Percentiles rank a stretch among this genome's conserved stretches.
phyloP scores from a whole-genome alignment of 805 yeast genomes.

The Wickerhamiella siamensis region DNA sequence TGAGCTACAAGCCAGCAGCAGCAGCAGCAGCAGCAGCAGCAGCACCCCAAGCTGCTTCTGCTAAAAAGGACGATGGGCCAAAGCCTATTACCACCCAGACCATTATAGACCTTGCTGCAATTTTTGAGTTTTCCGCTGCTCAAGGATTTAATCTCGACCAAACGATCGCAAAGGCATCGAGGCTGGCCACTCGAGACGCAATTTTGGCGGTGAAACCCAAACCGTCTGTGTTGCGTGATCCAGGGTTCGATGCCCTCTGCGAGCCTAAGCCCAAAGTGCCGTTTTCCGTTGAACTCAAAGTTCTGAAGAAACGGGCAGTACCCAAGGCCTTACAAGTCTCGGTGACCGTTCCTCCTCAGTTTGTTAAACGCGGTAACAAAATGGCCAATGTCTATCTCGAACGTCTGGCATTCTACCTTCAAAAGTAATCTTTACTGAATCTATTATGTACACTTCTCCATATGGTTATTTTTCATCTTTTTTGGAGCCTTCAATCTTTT shows the following conservation, averaged over 20 bases:
- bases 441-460: no score
- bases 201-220: constrained; percentile 29
- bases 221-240: constrained; percentile 36
- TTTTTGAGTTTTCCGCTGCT: constrained; percentile 17
- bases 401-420: constrained; percentile 20
- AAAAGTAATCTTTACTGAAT: no score
- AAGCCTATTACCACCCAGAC: constrained; percentile 14
- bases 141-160: constrained; percentile 22
- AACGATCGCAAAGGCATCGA: constrained; percentile 32
- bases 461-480: no score
- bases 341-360: not conserved
- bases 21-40: constrained; percentile 21
- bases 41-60: constrained; percentile 11
- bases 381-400: constrained; percentile 30
- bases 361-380: constrained; percentile 24
- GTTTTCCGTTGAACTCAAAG: constrained; percentile 24
- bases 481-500: no score
- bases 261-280: constrained; percentile 31
- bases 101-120: constrained; percentile 11
- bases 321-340: not conserved
- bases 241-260: constrained; percentile 44
- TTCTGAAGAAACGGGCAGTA: not conserved
- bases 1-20: constrained; percentile 34
- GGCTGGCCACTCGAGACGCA: constrained; percentile 27
- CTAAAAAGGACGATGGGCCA: constrained; percentile 11